Evolutionary conservation across 2,329 filamentous ascomycete genomes (phyloP), one percentile per base, ranked within the genome.

Genomic region (Diaporthe vaccinii): DNA sequence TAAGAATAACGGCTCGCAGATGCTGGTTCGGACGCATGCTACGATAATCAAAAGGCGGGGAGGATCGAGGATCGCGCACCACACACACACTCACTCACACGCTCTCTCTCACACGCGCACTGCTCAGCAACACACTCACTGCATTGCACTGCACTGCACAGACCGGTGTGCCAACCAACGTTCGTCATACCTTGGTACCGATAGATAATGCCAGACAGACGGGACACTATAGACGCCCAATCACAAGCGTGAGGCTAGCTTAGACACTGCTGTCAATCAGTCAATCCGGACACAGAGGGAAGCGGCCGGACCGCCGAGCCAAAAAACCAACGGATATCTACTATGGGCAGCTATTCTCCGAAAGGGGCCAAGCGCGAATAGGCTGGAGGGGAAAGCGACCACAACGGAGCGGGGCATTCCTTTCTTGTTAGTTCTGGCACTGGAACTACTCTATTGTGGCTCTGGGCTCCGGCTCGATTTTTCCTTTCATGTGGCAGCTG

Each of bases 21-120:
- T 8, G 65, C 46, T 68, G 46, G 46, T 25, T 36, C 65, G 65
- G 65, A 68, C 46, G 46, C 46, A 68, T 68, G 65, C 65, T 31
- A 68, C 65, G 65, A 68, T 69, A 69, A 69, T 55, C 31, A 39
- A 51, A 53, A 68, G 65, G 65, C 34, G 65, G 49, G 65, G 65
- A 55, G 65, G 65, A 69, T 55, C 49, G 65, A 69, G 49, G 49
- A 68, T 68, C 44, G 62, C 31, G 62, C 62, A 25, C 44, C 12
- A 39, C 31, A 28, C 44, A 14, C 31, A 51, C 44, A 14, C 25
- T 4, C 58, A 20, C 58, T 14, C 36, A 44, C n/a, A 41, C 20
- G 15, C 36, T 17, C 34, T 17, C 34, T 14, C 34, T 7, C 22
- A 31, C 39, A 65, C 59, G 20, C 39, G 59, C 58, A n/a, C 58